phyloP scores from a whole-genome alignment of 805 yeast species.

The Candida nemodendra region DNA sequence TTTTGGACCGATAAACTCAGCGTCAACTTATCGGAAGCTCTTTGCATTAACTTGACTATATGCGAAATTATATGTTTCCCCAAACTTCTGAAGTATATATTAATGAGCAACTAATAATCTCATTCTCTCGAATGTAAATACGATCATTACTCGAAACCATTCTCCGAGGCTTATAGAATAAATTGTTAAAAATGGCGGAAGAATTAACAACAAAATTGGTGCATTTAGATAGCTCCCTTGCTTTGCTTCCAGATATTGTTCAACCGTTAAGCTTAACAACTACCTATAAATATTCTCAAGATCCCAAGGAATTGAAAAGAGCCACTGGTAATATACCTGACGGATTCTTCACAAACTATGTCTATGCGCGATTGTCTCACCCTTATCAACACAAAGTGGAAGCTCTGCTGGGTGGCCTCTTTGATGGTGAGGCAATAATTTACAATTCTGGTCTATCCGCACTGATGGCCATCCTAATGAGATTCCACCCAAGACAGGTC shows the following conservation, averaged over 20 bases:
- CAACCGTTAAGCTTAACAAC: slow-evolving; percentile 82
- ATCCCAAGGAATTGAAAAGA: slow-evolving; percentile 54
- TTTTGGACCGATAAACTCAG: too few species aligned
- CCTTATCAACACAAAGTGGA: slow-evolving; percentile 70
- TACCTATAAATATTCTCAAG: slow-evolving; percentile 62
- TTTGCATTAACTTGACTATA: too few species aligned
- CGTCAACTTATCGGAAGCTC: too few species aligned
- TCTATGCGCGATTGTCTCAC: slow-evolving; percentile 72
- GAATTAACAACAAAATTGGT: neutral
- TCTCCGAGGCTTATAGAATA: neutral
- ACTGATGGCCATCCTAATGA: slow-evolving; percentile 66
- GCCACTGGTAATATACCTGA: slow-evolving; percentile 34
- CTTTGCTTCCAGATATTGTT: slow-evolving; percentile 60
- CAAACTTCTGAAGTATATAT: too few species aligned
- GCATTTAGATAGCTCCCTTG: slow-evolving; percentile 37
- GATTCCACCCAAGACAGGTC: slow-evolving; percentile 69
- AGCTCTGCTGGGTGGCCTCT: slow-evolving; percentile 52
- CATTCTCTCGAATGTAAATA: too few species aligned
- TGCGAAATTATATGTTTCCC: too few species aligned
- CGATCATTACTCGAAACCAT: too few species aligned
- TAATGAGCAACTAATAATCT: too few species aligned
- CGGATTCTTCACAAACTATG: slow-evolving; percentile 21
- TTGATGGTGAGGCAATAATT: slow-evolving; percentile 61
- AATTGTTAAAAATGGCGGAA: neutral
- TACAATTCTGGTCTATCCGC: slow-evolving; percentile 82